These are phyloP conservation scores for Stentor coeruleus DNA, from an alignment of 73 alveolate species.

Conservation along the genomic window DNA sequence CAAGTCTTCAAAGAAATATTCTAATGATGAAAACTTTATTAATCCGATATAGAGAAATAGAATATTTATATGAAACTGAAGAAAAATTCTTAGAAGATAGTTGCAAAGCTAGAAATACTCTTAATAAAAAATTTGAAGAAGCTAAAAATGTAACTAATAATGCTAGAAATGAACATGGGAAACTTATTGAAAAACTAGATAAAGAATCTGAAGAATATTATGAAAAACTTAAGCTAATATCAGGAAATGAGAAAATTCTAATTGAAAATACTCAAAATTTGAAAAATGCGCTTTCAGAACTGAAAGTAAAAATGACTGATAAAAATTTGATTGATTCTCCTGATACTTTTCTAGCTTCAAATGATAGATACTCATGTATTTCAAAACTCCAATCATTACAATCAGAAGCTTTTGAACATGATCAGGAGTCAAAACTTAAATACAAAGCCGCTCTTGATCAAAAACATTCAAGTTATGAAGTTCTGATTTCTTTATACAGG, in stretches of 20 bases:
- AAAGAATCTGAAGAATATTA: neutral
- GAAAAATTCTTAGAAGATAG: too few species aligned
- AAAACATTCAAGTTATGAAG: neutral
- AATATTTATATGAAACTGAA: too few species aligned
- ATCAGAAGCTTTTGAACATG: neutral
- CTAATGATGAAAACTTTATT: neutral
- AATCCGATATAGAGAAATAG: neutral
- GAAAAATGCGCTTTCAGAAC: neutral
- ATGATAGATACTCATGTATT: neutral
- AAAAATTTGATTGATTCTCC: neutral
- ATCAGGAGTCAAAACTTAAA: neutral
- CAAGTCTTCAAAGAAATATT: neutral
- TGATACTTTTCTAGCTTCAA: neutral
- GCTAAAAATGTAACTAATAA: too few species aligned
- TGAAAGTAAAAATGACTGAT: neutral
- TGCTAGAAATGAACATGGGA: too few species aligned
- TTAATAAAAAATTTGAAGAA: too few species aligned
- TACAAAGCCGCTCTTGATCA: neutral
- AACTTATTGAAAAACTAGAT: too few species aligned
- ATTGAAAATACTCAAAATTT: neutral
- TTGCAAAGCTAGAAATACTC: too few species aligned
- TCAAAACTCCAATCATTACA: neutral
- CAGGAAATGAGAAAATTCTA: neutral
- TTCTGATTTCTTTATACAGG: neutral
- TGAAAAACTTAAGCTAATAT: neutral